phyloP scores from a whole-genome alignment of 2,329 filamentous ascomycete species.

The Fusarium abutilonis region DNA sequence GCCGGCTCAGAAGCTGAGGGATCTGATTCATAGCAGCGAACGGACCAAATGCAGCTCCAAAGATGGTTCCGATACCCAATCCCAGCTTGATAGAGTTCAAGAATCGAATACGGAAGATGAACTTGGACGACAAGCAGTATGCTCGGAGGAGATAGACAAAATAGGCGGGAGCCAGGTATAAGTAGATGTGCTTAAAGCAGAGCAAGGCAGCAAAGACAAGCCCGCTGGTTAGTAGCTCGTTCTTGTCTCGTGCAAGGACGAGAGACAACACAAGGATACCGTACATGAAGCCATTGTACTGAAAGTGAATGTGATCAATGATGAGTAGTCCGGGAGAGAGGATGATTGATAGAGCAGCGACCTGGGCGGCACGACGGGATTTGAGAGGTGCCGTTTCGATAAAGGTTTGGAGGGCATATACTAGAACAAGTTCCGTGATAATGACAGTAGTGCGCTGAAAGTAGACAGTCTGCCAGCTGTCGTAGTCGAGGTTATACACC shows the following conservation, averaged over 20 bases:
- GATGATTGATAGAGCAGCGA: constrained; percentile 86
- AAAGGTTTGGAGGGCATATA: constrained; percentile 84
- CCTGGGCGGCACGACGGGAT: constrained; percentile 81
- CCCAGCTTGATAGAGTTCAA: constrained; percentile 87
- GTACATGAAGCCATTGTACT: constrained; percentile 98
- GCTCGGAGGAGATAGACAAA: constrained; percentile 90
- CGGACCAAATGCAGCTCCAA: constrained; percentile 86
- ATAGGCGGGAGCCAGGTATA: constrained; percentile 95
- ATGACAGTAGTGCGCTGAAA: constrained; percentile 94
- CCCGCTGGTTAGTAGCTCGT: constrained; percentile 80
- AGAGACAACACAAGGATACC: constrained; percentile 88
- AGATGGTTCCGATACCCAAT: constrained; percentile 73
- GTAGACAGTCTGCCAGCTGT: constrained; percentile 92
- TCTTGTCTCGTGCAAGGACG: constrained; percentile 79
- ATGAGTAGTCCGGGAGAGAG: constrained; percentile 93
- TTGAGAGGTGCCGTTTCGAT: constrained; percentile 73
- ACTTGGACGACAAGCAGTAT: constrained; percentile 85
- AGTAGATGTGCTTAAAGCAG: constrained; percentile 98
- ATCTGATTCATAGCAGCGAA: constrained; percentile 86
- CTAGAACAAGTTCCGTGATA: constrained; percentile 81
- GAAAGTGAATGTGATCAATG: constrained; percentile 98
- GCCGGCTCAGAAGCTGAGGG: constrained; percentile 80
- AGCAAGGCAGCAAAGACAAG: constrained; percentile 84
- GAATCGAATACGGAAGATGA: constrained; percentile 78
- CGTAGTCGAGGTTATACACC: constrained; percentile 82